These are phyloP conservation scores for Phylloporus sp. DNA, from an alignment of 768 basidiomycete genomes.

Conservation along the genomic window DNA sequence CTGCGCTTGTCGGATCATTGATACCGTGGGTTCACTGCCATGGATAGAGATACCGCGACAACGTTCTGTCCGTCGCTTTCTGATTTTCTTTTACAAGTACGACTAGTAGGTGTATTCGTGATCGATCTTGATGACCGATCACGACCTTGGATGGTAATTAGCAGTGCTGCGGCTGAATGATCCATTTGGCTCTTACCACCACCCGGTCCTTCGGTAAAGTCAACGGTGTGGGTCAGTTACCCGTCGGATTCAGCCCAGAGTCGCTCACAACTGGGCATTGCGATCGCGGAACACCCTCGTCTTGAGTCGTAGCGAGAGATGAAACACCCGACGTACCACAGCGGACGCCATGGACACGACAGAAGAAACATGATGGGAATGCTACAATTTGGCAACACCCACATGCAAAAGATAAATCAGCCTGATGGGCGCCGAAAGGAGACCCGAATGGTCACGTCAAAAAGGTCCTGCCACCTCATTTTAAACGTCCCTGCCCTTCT, in stretches of 20 bases:
- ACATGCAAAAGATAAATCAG: background rate
- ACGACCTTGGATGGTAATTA: background rate
- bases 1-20: constrained; percentile 29
- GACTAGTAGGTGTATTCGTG: background rate
- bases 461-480: background rate
- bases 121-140: background rate
- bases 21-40: constrained; percentile 29
- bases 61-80: background rate
- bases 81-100: background rate
- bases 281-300: no score
- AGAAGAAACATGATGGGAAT: background rate
- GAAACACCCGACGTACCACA: background rate
- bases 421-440: background rate
- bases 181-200: no score
- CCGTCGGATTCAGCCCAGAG: no score
- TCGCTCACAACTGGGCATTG: no score
- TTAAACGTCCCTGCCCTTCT: background rate
- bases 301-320: background rate
- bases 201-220: no score
- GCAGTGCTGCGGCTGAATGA: background rate
- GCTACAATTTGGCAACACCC: background rate
- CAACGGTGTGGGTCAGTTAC: no score
- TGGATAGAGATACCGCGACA: background rate
- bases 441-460: background rate
- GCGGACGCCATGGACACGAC: background rate